A percentile compares a stretch with the other conserved stretches of the same genome.
phyloP scores from a whole-genome alignment of 1,284 basidiomycete species.

The Malassezia furfur region DNA sequence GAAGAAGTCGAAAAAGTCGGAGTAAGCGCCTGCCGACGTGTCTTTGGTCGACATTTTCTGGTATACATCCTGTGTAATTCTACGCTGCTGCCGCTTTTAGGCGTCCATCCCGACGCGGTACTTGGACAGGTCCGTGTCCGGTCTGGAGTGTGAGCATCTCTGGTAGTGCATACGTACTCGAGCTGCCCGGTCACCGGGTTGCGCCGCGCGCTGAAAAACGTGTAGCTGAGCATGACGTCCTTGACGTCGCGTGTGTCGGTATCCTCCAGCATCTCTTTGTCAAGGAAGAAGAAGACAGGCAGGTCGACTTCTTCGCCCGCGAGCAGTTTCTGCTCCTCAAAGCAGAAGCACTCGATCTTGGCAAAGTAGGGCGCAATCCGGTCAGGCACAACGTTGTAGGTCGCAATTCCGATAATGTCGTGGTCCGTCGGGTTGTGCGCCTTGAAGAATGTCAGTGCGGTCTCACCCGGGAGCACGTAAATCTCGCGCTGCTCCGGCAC shows the following conservation, averaged over 20 bases:
- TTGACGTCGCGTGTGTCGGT: constrained; percentile 73
- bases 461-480: constrained; percentile 86
- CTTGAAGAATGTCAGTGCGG: constrained; percentile 89
- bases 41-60: neutral
- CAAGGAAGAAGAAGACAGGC: constrained; percentile 96
- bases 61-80: constrained; percentile 15
- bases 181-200: constrained; percentile 43
- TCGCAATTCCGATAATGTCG: constrained; percentile 96
- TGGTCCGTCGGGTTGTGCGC: constrained; percentile 74
- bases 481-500: constrained; percentile 82
- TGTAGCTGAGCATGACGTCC: constrained; percentile 88
- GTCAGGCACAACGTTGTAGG: constrained; percentile 91
- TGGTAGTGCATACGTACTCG: constrained; percentile 22
- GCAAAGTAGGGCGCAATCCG: constrained; percentile 97
- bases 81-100: constrained; percentile 6
- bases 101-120: constrained; percentile 21
- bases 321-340: constrained; percentile 91
- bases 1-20: constrained; percentile 20
- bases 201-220: constrained; percentile 70
- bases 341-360: constrained; percentile 99
- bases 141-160: constrained; percentile 18
- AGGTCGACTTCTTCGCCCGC: constrained; percentile 96
- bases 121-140: constrained; percentile 40
- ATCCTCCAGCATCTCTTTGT: constrained; percentile 88
- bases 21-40: constrained; percentile 1